These are phyloP conservation scores for Schizosaccharomyces cryophilus DNA, from an alignment of 805 yeast species.

Conservation along the genomic window DNA sequence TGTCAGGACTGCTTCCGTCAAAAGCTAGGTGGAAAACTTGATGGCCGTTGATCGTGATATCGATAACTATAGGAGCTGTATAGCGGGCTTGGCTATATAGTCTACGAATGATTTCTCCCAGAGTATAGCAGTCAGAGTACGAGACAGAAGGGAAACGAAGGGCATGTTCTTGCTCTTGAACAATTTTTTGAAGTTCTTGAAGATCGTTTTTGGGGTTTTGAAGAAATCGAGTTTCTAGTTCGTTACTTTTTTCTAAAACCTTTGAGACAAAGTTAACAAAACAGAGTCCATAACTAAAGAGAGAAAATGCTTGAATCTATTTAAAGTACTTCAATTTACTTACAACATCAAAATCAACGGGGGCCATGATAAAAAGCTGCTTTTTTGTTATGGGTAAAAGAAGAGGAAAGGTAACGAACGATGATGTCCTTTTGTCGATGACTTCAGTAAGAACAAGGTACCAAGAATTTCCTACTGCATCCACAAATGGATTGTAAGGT, in stretches of 20 bases:
- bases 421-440: no score
- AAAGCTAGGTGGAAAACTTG: constrained; percentile 6
- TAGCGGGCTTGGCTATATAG: constrained; percentile 5
- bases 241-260: background rate
- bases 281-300: no score
- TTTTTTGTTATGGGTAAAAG: no score
- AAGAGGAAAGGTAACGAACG: no score
- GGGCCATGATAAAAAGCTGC: no score
- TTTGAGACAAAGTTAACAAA: background rate
- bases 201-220: background rate
- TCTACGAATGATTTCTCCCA: constrained; percentile 5
- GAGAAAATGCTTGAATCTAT: no score
- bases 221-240: background rate
- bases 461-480: no score
- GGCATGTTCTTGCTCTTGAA: constrained; percentile 5
- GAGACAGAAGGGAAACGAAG: constrained; percentile 5
- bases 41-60: constrained; percentile 5
- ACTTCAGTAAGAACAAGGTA: no score
- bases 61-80: constrained; percentile 6
- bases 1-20: constrained; percentile 7
- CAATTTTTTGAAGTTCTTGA: background rate
- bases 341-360: no score
- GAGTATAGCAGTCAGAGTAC: constrained; percentile 5
- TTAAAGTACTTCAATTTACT: no score
- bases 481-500: no score